These are phyloP conservation scores for Xerocomellus amylosporus DNA, from an alignment of 768 basidiomycete genomes.

Conservation along the genomic window DNA sequence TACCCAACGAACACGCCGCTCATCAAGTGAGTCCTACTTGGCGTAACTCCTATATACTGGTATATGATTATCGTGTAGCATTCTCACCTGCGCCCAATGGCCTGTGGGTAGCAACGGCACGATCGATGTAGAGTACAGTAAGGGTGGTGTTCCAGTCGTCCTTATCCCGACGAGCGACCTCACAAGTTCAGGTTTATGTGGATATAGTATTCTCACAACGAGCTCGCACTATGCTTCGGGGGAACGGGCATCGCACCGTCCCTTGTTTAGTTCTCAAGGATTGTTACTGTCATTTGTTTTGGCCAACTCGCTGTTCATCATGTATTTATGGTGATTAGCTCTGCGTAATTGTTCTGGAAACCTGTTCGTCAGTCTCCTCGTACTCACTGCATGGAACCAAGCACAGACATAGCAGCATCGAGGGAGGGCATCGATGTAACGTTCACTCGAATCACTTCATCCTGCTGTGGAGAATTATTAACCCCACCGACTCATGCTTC, in stretches of 20 bases:
- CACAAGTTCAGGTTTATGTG: slow-evolving; percentile 39
- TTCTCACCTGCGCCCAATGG: slow-evolving; percentile 65
- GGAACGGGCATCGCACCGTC: neutral
- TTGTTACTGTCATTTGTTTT: slow-evolving; percentile 9
- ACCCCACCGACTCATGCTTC: slow-evolving; percentile 14
- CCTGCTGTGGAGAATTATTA: neutral
- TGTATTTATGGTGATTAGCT: slow-evolving; percentile 4
- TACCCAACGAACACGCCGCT: slow-evolving; percentile 47
- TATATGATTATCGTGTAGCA: slow-evolving; percentile 32
- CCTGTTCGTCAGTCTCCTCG: neutral
- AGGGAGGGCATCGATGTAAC: too few relatives aligned
- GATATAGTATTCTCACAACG: slow-evolving; percentile 3
- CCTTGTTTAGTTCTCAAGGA: neutral
- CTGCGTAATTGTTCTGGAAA: neutral
- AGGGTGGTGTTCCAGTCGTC: slow-evolving; percentile 59
- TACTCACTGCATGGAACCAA: neutral
- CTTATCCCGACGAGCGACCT: slow-evolving; percentile 44
- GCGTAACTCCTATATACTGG: neutral
- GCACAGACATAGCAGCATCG: neutral
- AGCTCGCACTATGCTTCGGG: slow-evolving; percentile 6
- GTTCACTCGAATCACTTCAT: neutral
- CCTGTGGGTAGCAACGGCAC: slow-evolving; percentile 64
- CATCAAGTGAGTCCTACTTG: slow-evolving; percentile 47
- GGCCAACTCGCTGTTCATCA: neutral
- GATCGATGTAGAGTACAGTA: slow-evolving; percentile 58